phyloP scores from a whole-genome alignment of 148 eudicot genomes.

The Chenopodium berlandieri region DNA sequence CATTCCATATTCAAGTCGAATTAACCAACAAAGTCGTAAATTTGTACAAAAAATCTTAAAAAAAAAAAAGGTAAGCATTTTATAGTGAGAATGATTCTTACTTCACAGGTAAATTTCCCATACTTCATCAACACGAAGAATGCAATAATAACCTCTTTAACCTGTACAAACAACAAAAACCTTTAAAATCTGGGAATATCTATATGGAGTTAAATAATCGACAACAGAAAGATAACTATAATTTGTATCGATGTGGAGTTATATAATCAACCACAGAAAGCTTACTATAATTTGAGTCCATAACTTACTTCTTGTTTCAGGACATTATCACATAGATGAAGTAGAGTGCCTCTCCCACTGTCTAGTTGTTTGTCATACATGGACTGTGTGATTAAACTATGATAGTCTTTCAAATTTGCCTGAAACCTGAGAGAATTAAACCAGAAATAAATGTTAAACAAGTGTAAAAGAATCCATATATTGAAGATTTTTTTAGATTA shows the following conservation, averaged over 20 bases:
- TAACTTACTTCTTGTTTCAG: slow-evolving; percentile 48
- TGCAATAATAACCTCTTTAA: slow-evolving; percentile 78
- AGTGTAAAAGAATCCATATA: neutral
- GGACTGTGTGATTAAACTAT: slow-evolving; percentile 70
- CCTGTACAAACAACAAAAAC: slow-evolving; percentile 39
- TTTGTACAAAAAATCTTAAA: neutral
- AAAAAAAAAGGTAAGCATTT: neutral
- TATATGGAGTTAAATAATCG: too few species aligned
- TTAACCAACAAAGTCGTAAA: neutral
- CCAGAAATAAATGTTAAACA: neutral
- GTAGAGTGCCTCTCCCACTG: slow-evolving; percentile 85
- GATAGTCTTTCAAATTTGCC: slow-evolving; percentile 71
- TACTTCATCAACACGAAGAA: slow-evolving; percentile 75
- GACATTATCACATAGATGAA: slow-evolving; percentile 52
- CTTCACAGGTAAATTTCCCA: slow-evolving; percentile 65
- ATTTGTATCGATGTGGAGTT: neutral
- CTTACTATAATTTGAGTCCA: neutral
- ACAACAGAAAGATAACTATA: neutral
- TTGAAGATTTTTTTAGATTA: neutral
- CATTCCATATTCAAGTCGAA: neutral
- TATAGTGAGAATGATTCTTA: slow-evolving; percentile 12
- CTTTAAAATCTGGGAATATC: neutral
- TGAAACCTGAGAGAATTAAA: slow-evolving; percentile 49
- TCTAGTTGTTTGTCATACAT: slow-evolving; percentile 94
- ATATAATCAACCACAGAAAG: neutral